Conservation (phyloP, 345 rosid genomes). For the Durio zibethinus region DNA sequence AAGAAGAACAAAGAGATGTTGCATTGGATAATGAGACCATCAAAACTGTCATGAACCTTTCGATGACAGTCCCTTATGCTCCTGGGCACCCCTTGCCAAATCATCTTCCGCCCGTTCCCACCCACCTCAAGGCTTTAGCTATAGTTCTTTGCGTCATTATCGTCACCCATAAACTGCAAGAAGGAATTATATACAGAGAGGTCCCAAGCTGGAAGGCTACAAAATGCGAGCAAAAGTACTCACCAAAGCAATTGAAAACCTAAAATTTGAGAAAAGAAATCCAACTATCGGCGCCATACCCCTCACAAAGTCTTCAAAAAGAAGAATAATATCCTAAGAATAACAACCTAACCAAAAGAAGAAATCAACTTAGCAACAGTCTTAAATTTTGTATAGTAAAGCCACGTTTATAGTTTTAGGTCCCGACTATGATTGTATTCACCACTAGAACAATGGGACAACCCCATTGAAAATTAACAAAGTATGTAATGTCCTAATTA, state of each 20-base stretch:
- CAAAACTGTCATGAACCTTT: conserved; percentile 69
- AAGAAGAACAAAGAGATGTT: conserved; percentile 79
- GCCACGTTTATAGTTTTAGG: neutral
- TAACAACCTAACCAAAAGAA: neutral
- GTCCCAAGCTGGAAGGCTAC: conserved; percentile 73
- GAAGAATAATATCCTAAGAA: neutral
- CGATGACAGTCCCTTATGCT: conserved; percentile 73
- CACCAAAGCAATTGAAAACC: conserved; percentile 79
- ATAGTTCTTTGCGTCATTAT: conserved; percentile 62
- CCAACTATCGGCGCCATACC: neutral
- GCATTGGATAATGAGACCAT: conserved; percentile 73
- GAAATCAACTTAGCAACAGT: neutral
- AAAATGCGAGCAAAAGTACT: conserved; percentile 68
- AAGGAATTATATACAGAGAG: conserved; percentile 71
- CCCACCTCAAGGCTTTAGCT: conserved; percentile 78
- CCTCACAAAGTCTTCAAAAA: neutral
- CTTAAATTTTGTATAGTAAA: neutral
- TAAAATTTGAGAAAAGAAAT: conserved; percentile 7
- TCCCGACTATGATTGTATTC: neutral
- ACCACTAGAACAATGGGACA: neutral
- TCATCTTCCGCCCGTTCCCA: conserved; percentile 73
- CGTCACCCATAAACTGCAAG: conserved; percentile 70
- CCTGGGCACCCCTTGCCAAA: conserved; percentile 79
- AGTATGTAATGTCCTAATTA: no score
- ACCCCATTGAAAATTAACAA: no score